A percentile compares a stretch with the other conserved stretches of the same genome.
Evolutionary conservation across 495 filamentous ascomycete genomes (phyloP).

Genomic region (Penicillium nucicola): DNA sequence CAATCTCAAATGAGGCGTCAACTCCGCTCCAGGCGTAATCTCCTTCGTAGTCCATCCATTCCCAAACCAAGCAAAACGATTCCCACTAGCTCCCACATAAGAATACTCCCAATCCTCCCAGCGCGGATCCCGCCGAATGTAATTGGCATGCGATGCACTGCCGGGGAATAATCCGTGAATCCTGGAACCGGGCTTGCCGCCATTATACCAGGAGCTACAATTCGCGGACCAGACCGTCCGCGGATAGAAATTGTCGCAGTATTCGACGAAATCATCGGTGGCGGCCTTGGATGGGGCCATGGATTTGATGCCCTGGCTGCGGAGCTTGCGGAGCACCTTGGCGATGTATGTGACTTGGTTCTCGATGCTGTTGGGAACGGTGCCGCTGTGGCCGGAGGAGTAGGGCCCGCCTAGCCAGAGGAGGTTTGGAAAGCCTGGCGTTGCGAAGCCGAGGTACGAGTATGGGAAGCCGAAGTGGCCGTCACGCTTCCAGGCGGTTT

Average conservation of each 20-base stretch:
- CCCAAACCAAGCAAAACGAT: constrained; percentile 57
- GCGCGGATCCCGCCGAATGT: constrained; percentile 55
- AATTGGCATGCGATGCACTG: constrained; percentile 55
- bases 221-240: constrained; percentile 56
- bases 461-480: constrained; percentile 57
- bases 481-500: constrained; percentile 46
- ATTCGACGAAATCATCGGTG: constrained; percentile 60
- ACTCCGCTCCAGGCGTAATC: constrained; percentile 28
- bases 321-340: constrained; percentile 61
- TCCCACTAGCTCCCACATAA: constrained; percentile 45
- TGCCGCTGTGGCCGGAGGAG: constrained; percentile 46
- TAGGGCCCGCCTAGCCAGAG: constrained; percentile 53
- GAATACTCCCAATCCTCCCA: constrained; percentile 75
- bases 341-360: constrained; percentile 58
- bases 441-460: constrained; percentile 60
- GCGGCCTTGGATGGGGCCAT: constrained; percentile 52
- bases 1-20: constrained; percentile 49
- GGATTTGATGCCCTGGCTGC: constrained; percentile 60
- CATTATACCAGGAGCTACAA: constrained; percentile 71
- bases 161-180: constrained; percentile 68
- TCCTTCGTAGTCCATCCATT: constrained; percentile 54
- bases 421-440: constrained; percentile 65
- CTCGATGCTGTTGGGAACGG: constrained; percentile 52
- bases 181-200: constrained; percentile 50
- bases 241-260: constrained; percentile 59